These are phyloP conservation scores for Colletotrichum endophyticum DNA, from an alignment of 2,329 filamentous ascomycete species.

Conservation along the genomic window DNA sequence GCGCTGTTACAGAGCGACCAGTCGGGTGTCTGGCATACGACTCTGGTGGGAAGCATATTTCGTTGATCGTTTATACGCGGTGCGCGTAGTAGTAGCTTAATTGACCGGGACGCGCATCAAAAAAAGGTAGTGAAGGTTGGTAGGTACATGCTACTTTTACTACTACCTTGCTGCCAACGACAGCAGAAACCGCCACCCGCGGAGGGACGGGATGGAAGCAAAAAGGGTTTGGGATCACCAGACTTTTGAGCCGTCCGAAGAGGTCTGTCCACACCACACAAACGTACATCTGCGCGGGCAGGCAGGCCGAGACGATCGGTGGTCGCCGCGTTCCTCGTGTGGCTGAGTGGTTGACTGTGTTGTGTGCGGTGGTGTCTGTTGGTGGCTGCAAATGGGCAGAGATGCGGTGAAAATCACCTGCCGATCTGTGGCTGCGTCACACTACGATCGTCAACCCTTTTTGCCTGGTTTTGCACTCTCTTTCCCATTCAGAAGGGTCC, in stretches of 20 bases:
- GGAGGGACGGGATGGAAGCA: neutral
- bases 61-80: neutral
- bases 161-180: neutral
- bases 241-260: neutral
- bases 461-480: neutral
- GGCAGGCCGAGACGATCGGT: neutral
- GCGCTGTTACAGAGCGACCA: neutral
- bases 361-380: neutral
- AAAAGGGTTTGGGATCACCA: neutral
- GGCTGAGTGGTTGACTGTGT: neutral
- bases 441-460: neutral
- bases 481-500: neutral
- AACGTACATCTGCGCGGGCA: neutral
- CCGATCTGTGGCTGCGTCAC: constrained; percentile 10
- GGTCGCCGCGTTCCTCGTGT: neutral
- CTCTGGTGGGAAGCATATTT: neutral
- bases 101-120: neutral
- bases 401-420: neutral
- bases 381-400: neutral
- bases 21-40: neutral
- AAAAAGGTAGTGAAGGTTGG: neutral
- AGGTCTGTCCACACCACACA: neutral
- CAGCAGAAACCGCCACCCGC: neutral
- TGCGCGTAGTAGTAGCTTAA: neutral
- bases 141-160: neutral